Percentiles rank a stretch among this genome's conserved stretches.
These are phyloP conservation scores for Pythium pyrilobum DNA, from an alignment of 352 stramenopile genomes.

Conservation along the genomic window DNA sequence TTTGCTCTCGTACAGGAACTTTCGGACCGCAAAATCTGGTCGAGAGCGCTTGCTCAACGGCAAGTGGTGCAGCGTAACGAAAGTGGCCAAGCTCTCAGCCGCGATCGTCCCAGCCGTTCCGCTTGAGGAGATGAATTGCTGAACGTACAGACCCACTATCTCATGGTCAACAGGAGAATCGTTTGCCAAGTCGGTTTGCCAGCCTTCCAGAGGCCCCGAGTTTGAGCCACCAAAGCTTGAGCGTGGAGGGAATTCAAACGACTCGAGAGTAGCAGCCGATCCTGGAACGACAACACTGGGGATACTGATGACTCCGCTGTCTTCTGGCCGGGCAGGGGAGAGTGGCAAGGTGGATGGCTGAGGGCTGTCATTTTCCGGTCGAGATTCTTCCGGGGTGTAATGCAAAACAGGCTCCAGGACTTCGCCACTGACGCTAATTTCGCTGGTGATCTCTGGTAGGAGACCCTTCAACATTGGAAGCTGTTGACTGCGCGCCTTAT, in stretches of 20 bases:
- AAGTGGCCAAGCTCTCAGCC: slow-evolving; percentile 30
- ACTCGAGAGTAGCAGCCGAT: slow-evolving; percentile 6
- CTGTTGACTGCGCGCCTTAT: background rate
- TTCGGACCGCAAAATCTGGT: slow-evolving; percentile 11
- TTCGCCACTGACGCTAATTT: background rate
- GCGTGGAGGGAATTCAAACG: slow-evolving; percentile 11
- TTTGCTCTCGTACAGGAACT: slow-evolving; percentile 13
- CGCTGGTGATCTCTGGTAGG: background rate
- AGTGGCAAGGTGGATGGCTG: background rate
- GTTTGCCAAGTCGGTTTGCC: slow-evolving; percentile 11
- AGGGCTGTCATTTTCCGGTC: too few relatives aligned
- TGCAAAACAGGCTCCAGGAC: too few relatives aligned
- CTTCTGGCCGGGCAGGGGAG: background rate
- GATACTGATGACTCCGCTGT: slow-evolving; percentile 19
- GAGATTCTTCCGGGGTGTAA: too few relatives aligned
- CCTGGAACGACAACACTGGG: slow-evolving; percentile 16
- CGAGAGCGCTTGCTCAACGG: slow-evolving; percentile 24
- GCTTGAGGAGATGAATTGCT: slow-evolving; percentile 34
- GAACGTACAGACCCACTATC: slow-evolving; percentile 27
- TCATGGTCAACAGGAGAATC: slow-evolving; percentile 22
- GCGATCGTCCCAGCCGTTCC: slow-evolving; percentile 33
- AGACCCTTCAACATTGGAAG: background rate
- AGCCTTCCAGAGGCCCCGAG: slow-evolving; percentile 11
- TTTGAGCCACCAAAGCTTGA: background rate
- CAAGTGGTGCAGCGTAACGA: slow-evolving; percentile 33